Evolutionary conservation across 139 green algal genomes (phyloP).

Genomic region (Auxenochlorella pyrenoidosa): DNA sequence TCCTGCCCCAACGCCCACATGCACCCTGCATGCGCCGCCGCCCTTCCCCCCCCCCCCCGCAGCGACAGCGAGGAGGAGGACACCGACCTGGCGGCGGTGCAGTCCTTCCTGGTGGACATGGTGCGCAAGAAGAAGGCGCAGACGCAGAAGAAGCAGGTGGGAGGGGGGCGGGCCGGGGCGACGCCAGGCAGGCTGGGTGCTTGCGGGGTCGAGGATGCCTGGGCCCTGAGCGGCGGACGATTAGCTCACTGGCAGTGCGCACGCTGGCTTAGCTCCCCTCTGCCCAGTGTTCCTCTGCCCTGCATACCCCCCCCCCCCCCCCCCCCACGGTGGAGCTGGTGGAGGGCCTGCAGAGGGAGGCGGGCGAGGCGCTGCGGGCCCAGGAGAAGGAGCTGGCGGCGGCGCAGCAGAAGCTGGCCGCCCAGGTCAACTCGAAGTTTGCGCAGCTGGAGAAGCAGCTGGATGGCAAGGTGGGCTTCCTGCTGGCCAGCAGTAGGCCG

Average conservation of each 20-base stretch:
- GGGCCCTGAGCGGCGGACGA: too few relatives aligned
- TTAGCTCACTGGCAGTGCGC: too few relatives aligned
- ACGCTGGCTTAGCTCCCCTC: too few relatives aligned
- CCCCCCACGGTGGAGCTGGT: not conserved
- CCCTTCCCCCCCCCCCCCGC: not conserved
- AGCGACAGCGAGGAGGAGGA: constrained; percentile 22
- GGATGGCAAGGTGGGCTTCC: constrained; percentile 10
- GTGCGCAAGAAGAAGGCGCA: constrained; percentile 26
- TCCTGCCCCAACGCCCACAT: not conserved
- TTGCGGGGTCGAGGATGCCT: too few relatives aligned
- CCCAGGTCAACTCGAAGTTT: not conserved
- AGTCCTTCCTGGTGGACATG: constrained; percentile 27
- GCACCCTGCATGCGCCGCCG: too few relatives aligned
- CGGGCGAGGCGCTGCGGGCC: not conserved
- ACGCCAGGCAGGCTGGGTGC: too few relatives aligned
- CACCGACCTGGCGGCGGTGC: not conserved
- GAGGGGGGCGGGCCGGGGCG: not conserved
- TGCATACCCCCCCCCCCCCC: not conserved
- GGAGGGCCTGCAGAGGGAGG: constrained; percentile 10
- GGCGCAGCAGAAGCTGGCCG: not conserved
- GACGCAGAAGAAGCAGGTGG: constrained; percentile 6
- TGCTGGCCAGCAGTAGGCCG: too few relatives aligned
- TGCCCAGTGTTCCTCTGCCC: too few relatives aligned
- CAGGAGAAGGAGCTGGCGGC: constrained; percentile 13
- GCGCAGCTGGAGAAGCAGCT: constrained; percentile 17